Base-by-base conservation (phyloP, 257 asterid species). In the Lycium ferocissimum region DNA sequence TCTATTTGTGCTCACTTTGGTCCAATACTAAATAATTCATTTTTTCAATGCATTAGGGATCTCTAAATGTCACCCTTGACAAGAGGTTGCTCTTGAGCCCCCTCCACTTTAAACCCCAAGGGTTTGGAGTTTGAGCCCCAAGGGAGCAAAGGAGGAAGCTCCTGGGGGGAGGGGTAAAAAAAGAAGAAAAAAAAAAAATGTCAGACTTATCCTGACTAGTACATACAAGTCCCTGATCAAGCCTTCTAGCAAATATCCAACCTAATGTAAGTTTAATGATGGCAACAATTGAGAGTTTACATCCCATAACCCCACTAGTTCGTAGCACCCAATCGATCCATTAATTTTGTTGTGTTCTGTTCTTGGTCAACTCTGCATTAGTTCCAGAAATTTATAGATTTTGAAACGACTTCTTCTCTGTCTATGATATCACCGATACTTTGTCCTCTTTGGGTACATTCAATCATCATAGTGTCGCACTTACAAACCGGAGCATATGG, bases 271-370 rank as follows among this genome's bases (percentile, higher is more conserved):
- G 47, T 67, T 45, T 35, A 33, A 66, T 69, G 22, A 69, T 9
- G 22, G 79, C n/a, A 47, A 37, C 75, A 58, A 49, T 17, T 40
- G 20, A 82, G 49, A 82, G 49, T 67, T 66, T 67, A 35, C 47
- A 67, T 67, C 75, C 75, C 75, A 35, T 49, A 67, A 67, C 6
- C 49, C 75, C 35, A 35, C 75, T 35, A 35, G 20, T 35, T 67
- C 47, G 49, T 35, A 66, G 35, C 37, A 67, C 22, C 75, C 35
- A 67, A 67, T 37, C 8, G 13, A 38, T 38, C 78, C 78, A 69
- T 70, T 70, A 38, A 14, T 70, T 17, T 14, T 70, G 38, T 38
- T 38, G 78, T 4, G 3, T 69, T 70, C 26, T 38, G 26, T 17
- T 38, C 78, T 70, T 70, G 17, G 53, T 70, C 78, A 70, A 17